These are phyloP conservation scores for Xylariaceae sp. DNA, from an alignment of 2,329 filamentous ascomycete genomes.

Conservation along the genomic window DNA sequence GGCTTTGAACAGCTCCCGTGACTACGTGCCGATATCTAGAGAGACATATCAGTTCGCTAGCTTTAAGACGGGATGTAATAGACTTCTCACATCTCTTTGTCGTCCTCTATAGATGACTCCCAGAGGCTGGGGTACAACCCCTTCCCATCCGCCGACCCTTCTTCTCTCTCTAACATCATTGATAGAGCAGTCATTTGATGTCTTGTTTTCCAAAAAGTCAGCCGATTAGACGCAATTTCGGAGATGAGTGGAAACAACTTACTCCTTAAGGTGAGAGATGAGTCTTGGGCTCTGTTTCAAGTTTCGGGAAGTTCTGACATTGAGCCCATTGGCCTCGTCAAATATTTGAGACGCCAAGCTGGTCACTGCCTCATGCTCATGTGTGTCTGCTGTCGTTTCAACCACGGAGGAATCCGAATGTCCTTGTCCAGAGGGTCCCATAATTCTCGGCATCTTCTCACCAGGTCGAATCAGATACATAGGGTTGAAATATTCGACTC, in stretches of 20 bases:
- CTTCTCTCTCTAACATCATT: slow-evolving; percentile 10
- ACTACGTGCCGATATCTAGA: slow-evolving; percentile 10
- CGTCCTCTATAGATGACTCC: neutral
- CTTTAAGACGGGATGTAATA: neutral
- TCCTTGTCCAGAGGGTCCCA: neutral
- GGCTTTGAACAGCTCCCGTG: neutral
- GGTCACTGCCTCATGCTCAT: neutral
- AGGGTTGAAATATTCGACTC: neutral
- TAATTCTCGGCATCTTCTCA: neutral
- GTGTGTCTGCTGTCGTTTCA: neutral
- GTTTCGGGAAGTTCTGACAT: neutral
- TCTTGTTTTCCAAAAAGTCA: slow-evolving; percentile 1
- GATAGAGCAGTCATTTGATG: slow-evolving; percentile 7
- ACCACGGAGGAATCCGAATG: neutral
- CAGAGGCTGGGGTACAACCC: slow-evolving; percentile 5
- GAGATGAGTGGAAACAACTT: neutral
- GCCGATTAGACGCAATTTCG: neutral
- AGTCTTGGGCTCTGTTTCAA: neutral
- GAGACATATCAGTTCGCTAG: neutral
- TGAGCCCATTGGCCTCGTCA: neutral
- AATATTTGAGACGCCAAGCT: neutral
- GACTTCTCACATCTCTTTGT: neutral
- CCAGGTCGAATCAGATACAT: neutral
- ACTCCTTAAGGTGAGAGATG: neutral
- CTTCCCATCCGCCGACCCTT: neutral